Base-by-base conservation (phyloP, 164 flowering plant species). In the Tetracentron sinense region DNA sequence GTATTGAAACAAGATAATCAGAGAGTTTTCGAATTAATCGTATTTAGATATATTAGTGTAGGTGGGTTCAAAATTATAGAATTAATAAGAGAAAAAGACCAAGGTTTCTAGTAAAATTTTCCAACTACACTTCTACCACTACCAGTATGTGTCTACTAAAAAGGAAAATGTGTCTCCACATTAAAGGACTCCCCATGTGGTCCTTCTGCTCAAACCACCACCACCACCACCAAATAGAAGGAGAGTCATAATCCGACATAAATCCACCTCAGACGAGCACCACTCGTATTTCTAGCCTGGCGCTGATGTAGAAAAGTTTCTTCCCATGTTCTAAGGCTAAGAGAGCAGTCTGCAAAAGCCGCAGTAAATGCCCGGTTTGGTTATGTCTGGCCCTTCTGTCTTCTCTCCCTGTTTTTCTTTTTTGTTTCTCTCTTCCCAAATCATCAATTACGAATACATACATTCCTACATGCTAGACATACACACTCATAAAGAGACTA, bases 241-340 rank as follows among this genome's bases (percentile, higher is more conserved):
- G 23, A 57, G 47, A 19, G 14, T 33, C 47, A 12, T 11, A 58
- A 62, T 52, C 14, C 26, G 65, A 56, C 46, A 69, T 54, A 58
- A 70, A 59, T 21, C 49, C 62, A 42, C 23, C 21, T 31, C 26
- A 29, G 71, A 63, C 46, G 64, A 63, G 72, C 54, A 63, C 78
- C 77, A 76, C 71, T 20, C 59, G 47, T 63, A 52, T 61, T 12
- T 46, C 42, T 62, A 56, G 57, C 63, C 65, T 71, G 72, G 64
- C 68, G 60, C 49, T 31, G 62, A 67, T 56, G 57, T 46, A 46
- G 46, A 42, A 66, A 57, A 48, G 26, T 28, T 27, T 42, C 44
- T 44, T 64, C 54, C 64, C 79, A 70, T 70, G 79, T 76, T 76
- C 77, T 48, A 58, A 56, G 68, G 77, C 69, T 35, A 25, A 63